Evolutionary conservation across 805 yeast species (phyloP), one percentile per base, ranked within the genome.

Genomic region (Cyberlindnera misumaiensis): DNA sequence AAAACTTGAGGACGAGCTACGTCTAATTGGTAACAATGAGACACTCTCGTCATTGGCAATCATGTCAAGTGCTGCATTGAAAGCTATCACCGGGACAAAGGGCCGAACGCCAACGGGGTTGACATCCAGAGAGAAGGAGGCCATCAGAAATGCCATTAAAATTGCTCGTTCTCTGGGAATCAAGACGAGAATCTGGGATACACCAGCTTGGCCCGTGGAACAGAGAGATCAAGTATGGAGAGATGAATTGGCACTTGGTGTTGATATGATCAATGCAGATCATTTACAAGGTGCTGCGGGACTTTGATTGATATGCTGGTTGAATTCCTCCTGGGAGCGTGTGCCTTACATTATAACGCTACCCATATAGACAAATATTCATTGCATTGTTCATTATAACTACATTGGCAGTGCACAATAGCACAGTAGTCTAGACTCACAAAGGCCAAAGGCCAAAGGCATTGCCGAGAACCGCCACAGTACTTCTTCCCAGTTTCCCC

Each of bases 171-270:
- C 56, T 3, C 42, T 60, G 35, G 74, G 75, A 11, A 49, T 81
- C 30, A 65, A 68, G 46, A 73, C 85, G 0, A 63, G 90, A 40
- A 62, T 81, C 24, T 83, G 89, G 89, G 88, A 80, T 14, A 77
- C 77, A 8, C 79, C 85, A 1, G 64, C 65, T 36, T 81, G 87
- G 87, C 88, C 89, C 4, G 53, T 56, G 3, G 43, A 49, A 11
- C 54, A 62, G 22, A 65, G 75, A 41, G 55, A 70, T 33, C 52
- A 53, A 3, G 68, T 78, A 29, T 74, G 82, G 75, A 48, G 58
- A 36, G 74, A 72, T 40, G 59, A 77, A 12, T 52, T 67, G 32
- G 60, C 58, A 13, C 42, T 64, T 11, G 79, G 77, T 3, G 65
- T 73, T 14, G 87, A 81, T 51, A 64, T 74, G 41, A 52, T 83